These are phyloP conservation scores for Solanum lignicaule DNA, from an alignment of 257 asterid genomes.

Conservation along the genomic window DNA sequence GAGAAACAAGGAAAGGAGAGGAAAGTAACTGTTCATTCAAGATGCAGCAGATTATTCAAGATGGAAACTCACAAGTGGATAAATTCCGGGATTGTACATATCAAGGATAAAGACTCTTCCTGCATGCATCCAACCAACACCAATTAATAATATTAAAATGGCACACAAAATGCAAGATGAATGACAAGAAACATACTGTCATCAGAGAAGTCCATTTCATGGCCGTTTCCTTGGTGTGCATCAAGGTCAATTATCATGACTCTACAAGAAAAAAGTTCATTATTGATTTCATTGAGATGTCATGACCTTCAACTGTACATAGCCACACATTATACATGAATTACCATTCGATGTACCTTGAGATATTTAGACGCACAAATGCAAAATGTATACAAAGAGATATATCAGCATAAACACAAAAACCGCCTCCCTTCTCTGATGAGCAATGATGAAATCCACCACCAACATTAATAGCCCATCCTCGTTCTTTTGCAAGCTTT, in stretches of 20 bases:
- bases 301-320: neutral
- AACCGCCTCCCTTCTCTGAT: conserved; percentile 86
- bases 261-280: conserved; percentile 23
- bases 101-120: conserved; percentile 92
- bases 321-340: neutral
- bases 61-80: conserved; percentile 68
- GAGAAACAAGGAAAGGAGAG: neutral
- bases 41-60: neutral
- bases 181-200: conserved; percentile 49
- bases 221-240: conserved; percentile 99
- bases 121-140: conserved; percentile 22
- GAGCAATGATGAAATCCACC: conserved; percentile 99
- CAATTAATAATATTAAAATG: conserved; percentile 6
- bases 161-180: conserved; percentile 9
- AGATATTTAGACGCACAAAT: conserved; percentile 45
- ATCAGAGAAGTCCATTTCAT: conserved; percentile 65
- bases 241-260: conserved; percentile 96
- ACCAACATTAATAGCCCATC: conserved; percentile 96
- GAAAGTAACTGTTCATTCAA: neutral
- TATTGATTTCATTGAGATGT: neutral
- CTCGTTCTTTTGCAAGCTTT: conserved; percentile 88
- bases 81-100: conserved; percentile 86
- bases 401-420: conserved; percentile 88
- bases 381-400: conserved; percentile 88
- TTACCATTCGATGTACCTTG: conserved; percentile 41